phyloP scores from a whole-genome alignment of 257 asterid species.

The Gardenia jasminoides region DNA sequence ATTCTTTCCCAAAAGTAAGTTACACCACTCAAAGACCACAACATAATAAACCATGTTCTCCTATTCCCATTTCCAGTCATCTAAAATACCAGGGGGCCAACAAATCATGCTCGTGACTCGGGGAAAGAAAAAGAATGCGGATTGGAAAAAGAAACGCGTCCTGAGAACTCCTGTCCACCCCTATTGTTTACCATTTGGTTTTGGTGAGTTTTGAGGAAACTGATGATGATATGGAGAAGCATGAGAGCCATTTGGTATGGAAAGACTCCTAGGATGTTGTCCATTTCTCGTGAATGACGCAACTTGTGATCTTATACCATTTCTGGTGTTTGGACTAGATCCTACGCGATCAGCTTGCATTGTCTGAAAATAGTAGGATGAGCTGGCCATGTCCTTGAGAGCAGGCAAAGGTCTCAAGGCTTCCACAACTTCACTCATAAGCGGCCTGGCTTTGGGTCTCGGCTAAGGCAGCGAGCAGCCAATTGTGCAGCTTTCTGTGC shows the following conservation, averaged over 20 bases:
- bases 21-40: conserved; percentile 28
- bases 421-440: conserved; percentile 89
- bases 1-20: conserved; percentile 35
- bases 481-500: conserved; percentile 92
- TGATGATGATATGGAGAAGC: conserved; percentile 73
- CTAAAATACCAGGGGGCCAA: conserved; percentile 24
- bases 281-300: conserved; percentile 54
- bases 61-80: conserved; percentile 30
- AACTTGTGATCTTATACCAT: conserved; percentile 44
- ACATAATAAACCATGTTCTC: conserved; percentile 26
- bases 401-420: conserved; percentile 80
- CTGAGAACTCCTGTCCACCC: conserved; percentile 8
- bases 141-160: conserved; percentile 10
- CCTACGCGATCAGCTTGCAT: conserved; percentile 68
- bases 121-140: conserved; percentile 36
- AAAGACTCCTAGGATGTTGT: conserved; percentile 67
- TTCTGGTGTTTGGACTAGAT: conserved; percentile 56
- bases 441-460: conserved; percentile 80
- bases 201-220: conserved; percentile 66
- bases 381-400: conserved; percentile 96
- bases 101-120: conserved; percentile 30
- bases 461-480: conserved; percentile 84
- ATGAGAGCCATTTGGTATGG: conserved; percentile 62
- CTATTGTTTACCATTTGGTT: conserved; percentile 64
- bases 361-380: conserved; percentile 73